Percentiles rank a stretch among this genome's conserved stretches.
These are phyloP conservation scores for Fusarium foetens DNA, from an alignment of 2,329 filamentous ascomycete species.

Conservation along the genomic window DNA sequence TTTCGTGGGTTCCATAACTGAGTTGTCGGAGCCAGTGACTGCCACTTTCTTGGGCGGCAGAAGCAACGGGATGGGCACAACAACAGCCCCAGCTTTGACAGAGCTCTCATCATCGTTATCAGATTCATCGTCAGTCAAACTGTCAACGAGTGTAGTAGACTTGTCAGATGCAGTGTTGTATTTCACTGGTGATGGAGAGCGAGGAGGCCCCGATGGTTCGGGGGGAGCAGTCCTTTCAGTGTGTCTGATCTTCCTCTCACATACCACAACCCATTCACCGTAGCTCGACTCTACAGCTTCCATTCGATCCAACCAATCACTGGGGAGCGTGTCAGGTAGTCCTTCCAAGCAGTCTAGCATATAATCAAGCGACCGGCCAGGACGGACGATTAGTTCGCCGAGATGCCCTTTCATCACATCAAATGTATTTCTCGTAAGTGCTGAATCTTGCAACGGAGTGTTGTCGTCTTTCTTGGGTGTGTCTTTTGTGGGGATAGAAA, in stretches of 20 bases:
- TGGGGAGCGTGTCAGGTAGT: constrained; percentile 82
- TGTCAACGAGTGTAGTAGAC: constrained; percentile 12
- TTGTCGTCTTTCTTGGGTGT: constrained; percentile 32
- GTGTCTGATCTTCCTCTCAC: constrained; percentile 78
- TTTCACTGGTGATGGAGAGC: constrained; percentile 40
- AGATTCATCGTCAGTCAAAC: constrained; percentile 21
- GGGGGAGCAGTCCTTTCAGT: constrained; percentile 61
- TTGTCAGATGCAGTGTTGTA: constrained; percentile 8
- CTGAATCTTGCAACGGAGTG: constrained; percentile 31
- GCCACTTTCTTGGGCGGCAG: constrained; percentile 30
- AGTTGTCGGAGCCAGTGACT: not conserved
- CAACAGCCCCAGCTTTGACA: constrained; percentile 15
- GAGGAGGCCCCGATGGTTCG: constrained; percentile 21
- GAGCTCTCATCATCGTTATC: constrained; percentile 33
- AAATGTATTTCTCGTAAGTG: constrained; percentile 59
- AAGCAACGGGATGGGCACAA: constrained; percentile 38
- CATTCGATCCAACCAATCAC: constrained; percentile 87
- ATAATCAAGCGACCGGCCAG: constrained; percentile 80
- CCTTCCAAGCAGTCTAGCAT: constrained; percentile 92
- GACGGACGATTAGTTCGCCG: constrained; percentile 72
- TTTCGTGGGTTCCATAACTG: constrained; percentile 15
- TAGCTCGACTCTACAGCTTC: constrained; percentile 83
- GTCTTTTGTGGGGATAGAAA: constrained; percentile 51
- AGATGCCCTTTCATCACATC: constrained; percentile 71
- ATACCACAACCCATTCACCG: constrained; percentile 81